Evolutionary conservation across 345 rosid genomes (phyloP).

Genomic region (Carallia brachiata): DNA sequence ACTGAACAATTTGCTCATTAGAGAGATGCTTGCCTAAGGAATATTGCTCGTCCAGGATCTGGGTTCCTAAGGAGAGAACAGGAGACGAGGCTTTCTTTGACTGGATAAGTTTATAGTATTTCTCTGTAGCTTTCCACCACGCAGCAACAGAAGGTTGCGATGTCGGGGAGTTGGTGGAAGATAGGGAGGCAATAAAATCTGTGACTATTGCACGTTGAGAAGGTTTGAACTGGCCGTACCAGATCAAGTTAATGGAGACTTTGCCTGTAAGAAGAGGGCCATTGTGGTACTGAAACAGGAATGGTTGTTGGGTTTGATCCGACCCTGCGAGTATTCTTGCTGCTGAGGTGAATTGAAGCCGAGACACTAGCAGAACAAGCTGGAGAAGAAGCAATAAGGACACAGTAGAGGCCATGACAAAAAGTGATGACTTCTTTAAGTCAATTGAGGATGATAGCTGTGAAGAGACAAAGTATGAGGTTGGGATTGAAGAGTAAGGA

Average conservation of each 20-base stretch:
- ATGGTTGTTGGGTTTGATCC: slow-evolving; percentile 1
- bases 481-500: neutral
- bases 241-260: slow-evolving; percentile 22
- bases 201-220: slow-evolving; percentile 29
- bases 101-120: slow-evolving; percentile 18
- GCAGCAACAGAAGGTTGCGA: slow-evolving; percentile 17
- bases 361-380: slow-evolving; percentile 5
- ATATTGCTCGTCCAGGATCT: slow-evolving; percentile 18
- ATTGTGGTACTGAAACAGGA: slow-evolving; percentile 23
- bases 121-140: slow-evolving; percentile 27
- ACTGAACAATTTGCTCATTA: slow-evolving; percentile 18
- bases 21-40: slow-evolving; percentile 28
- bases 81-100: slow-evolving; percentile 10
- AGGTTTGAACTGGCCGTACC: slow-evolving; percentile 29
- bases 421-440: neutral
- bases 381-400: slow-evolving; percentile 3
- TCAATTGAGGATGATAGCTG: neutral
- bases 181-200: slow-evolving; percentile 21
- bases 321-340: slow-evolving; percentile 6
- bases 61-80: slow-evolving; percentile 11
- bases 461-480: neutral
- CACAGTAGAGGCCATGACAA: slow-evolving; percentile 12
- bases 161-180: neutral
- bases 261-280: slow-evolving; percentile 26
- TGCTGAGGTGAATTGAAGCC: slow-evolving; percentile 4